phyloP scores from a whole-genome alignment of 495 filamentous ascomycete genomes.

The Aspergillus conjunctus region DNA sequence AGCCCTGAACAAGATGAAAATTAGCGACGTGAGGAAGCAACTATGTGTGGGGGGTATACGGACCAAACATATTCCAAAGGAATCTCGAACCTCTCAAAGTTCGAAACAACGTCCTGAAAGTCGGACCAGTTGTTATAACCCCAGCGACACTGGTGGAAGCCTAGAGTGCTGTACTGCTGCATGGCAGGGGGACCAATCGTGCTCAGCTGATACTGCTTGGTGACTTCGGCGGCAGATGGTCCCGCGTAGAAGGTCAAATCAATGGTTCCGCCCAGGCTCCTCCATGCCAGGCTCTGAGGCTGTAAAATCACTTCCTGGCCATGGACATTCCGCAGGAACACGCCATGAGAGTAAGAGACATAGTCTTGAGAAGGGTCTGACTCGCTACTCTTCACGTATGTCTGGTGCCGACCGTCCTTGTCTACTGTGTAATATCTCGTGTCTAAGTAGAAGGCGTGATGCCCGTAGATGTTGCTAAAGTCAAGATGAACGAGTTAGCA shows the following conservation, averaged over 20 bases:
- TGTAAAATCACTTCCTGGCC: constrained; percentile 72
- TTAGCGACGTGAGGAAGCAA: background rate
- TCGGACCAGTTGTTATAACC: constrained; percentile 62
- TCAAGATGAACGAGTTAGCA: constrained; percentile 2
- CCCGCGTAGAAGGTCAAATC: constrained; percentile 66
- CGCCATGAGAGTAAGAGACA: constrained; percentile 61
- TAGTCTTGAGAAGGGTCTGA: constrained; percentile 59
- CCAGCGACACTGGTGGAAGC: constrained; percentile 68
- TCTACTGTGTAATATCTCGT: constrained; percentile 64
- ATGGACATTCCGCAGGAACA: constrained; percentile 67
- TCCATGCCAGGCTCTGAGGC: constrained; percentile 72
- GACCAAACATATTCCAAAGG: constrained; percentile 71
- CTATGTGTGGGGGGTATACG: constrained; percentile 4
- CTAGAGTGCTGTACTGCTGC: constrained; percentile 65
- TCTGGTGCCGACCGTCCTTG: constrained; percentile 48
- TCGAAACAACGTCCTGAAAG: constrained; percentile 58
- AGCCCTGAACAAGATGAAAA: constrained; percentile 35
- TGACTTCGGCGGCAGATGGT: constrained; percentile 57
- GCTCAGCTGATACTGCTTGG: constrained; percentile 56
- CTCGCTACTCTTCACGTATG: constrained; percentile 56
- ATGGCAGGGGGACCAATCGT: constrained; percentile 62
- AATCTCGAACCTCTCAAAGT: constrained; percentile 61
- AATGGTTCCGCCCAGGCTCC: constrained; percentile 64
- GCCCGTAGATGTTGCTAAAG: constrained; percentile 60
- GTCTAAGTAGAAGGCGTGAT: constrained; percentile 64